Evolutionary conservation across 2,329 filamentous ascomycete genomes (phyloP).

Genomic region (Tolypocladium ovalisporum): DNA sequence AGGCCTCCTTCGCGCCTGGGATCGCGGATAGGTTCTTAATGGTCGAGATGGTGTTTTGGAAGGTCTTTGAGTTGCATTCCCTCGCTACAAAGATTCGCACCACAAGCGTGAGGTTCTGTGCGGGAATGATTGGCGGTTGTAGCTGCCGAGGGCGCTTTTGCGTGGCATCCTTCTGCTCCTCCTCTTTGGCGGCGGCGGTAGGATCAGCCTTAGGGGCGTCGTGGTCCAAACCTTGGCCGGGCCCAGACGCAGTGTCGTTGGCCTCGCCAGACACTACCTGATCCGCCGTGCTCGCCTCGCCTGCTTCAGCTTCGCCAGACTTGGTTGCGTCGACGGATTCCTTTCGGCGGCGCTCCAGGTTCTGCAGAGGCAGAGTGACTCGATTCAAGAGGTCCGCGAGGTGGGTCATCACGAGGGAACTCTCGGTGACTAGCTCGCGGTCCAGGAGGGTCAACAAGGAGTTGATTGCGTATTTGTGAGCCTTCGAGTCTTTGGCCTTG

Average conservation of each 20-base stretch:
- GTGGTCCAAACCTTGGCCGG: slow-evolving; percentile 15
- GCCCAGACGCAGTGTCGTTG: slow-evolving; percentile 10
- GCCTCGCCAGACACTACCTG: slow-evolving; percentile 6
- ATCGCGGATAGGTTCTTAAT: slow-evolving; percentile 96
- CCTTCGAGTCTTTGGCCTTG: slow-evolving; percentile 75
- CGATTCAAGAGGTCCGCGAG: slow-evolving; percentile 78
- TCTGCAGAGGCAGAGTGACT: slow-evolving; percentile 77
- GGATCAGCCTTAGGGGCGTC: slow-evolving; percentile 9
- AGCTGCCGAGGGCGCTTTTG: slow-evolving; percentile 48
- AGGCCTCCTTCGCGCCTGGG: slow-evolving; percentile 77
- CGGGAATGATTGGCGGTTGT: slow-evolving; percentile 74
- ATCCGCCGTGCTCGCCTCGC: slow-evolving; percentile 19
- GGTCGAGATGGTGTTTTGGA: slow-evolving; percentile 94
- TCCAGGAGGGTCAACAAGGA: slow-evolving; percentile 80
- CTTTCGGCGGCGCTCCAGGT: slow-evolving; percentile 72
- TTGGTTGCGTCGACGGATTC: slow-evolving; percentile 50
- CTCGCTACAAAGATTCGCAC: slow-evolving; percentile 92
- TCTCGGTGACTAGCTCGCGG: slow-evolving; percentile 92
- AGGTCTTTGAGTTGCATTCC: slow-evolving; percentile 95
- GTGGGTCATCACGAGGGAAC: slow-evolving; percentile 91
- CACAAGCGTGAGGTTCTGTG: slow-evolving; percentile 84
- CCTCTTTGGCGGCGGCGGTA: slow-evolving; percentile 13
- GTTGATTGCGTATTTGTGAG: slow-evolving; percentile 84
- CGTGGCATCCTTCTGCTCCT: slow-evolving; percentile 27
- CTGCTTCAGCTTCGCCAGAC: slow-evolving; percentile 24